Conservation (phyloP, 2,329 filamentous ascomycete species). For the Fusarium veterinarium region DNA sequence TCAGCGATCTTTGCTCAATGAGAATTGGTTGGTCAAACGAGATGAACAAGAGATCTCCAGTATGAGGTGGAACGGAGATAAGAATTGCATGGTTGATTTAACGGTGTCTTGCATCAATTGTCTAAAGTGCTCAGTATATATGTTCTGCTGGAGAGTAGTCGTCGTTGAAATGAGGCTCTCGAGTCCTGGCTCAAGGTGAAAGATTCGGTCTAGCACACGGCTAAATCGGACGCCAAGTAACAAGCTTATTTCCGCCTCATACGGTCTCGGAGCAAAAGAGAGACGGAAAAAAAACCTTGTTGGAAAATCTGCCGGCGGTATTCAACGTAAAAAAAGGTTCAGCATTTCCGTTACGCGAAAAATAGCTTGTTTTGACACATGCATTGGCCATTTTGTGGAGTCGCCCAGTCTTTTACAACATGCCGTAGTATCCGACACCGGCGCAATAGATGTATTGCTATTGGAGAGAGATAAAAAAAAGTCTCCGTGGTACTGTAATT, state of each 20-base stretch:
- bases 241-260: conserved; percentile 19
- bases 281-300: not conserved
- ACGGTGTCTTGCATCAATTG: not conserved
- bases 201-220: conserved; percentile 9
- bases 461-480: conserved; percentile 7
- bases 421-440: conserved; percentile 23
- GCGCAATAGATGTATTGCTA: conserved; percentile 1
- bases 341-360: conserved; percentile 36
- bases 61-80: conserved; percentile 7
- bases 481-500: not conserved
- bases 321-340: not conserved
- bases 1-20: conserved; percentile 34
- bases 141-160: not conserved
- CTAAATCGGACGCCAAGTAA: conserved; percentile 14
- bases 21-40: not conserved
- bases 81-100: not conserved
- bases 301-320: not conserved
- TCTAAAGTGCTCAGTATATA: fast-evolving
- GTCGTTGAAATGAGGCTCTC: conserved; percentile 24
- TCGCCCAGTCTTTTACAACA: not conserved
- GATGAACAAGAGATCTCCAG: not conserved
- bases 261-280: not conserved
- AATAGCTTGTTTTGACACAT: conserved; percentile 36
- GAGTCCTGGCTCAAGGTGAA: not conserved
- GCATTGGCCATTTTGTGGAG: conserved; percentile 23